Evolutionary conservation across 2,329 filamentous ascomycete species (phyloP).

Genomic region (Parascedosporium putredinis): DNA sequence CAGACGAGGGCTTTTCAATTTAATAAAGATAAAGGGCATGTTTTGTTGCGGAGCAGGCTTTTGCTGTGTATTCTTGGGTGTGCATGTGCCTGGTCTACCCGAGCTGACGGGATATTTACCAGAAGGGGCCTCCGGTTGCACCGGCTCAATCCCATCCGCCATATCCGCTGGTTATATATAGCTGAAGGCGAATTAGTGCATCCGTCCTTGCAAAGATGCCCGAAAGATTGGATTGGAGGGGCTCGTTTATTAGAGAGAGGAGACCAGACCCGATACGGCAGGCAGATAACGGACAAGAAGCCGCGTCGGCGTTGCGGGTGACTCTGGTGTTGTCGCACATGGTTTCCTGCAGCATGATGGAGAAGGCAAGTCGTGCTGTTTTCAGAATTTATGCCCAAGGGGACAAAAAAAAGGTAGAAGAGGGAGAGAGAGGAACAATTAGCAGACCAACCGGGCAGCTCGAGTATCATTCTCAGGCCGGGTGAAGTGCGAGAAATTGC

Average conservation of each 20-base stretch:
- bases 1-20: too few relatives aligned
- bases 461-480: background rate
- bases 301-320: too few relatives aligned
- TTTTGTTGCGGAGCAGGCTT: conserved; percentile 3
- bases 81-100: conserved; percentile 1
- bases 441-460: background rate
- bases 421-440: too few relatives aligned
- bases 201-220: background rate
- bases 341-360: too few relatives aligned
- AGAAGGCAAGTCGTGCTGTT: too few relatives aligned
- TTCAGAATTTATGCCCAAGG: too few relatives aligned
- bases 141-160: conserved; percentile 7
- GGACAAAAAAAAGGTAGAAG: background rate
- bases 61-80: background rate
- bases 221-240: background rate
- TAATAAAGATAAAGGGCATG: background rate
- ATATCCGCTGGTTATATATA: conserved; percentile 6
- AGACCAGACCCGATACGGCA: conserved; percentile 1
- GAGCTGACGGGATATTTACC: conserved; percentile 7
- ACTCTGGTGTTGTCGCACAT: too few relatives aligned
- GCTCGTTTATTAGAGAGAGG: background rate
- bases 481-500: conserved; percentile 2
- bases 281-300: conserved; percentile 1
- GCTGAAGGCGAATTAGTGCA: background rate
- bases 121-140: conserved; percentile 2